Percentiles rank a stretch among this genome's conserved stretches.
These are phyloP conservation scores for Candida glaebosa DNA, from an alignment of 805 yeast genomes.

Conservation along the genomic window DNA sequence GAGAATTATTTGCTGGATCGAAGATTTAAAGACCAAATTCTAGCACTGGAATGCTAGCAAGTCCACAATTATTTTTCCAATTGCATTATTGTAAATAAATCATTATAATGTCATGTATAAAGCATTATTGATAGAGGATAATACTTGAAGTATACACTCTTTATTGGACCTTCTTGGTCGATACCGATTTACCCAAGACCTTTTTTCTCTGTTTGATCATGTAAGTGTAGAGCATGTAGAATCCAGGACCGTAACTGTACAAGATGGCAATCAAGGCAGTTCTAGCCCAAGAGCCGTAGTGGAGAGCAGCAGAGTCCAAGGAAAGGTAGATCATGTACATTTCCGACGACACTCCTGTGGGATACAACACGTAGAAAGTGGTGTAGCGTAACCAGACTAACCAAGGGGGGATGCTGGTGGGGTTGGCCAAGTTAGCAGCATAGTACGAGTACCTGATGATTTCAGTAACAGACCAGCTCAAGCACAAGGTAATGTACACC, in stretches of 20 bases:
- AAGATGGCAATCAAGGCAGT: conserved; percentile 54
- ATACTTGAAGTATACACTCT: background rate
- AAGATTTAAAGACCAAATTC: conserved; percentile 10
- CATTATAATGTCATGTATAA: background rate
- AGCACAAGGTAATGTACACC: conserved; percentile 62
- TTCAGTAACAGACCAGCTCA: conserved; percentile 96
- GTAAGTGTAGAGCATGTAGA: conserved; percentile 78
- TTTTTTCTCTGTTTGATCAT: conserved; percentile 87
- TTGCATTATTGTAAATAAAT: background rate
- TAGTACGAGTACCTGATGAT: conserved; percentile 85
- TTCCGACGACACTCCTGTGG: conserved; percentile 90
- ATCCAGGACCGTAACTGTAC: conserved; percentile 78
- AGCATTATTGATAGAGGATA: background rate
- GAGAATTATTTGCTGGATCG: conserved; percentile 27
- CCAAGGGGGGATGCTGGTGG: conserved; percentile 51
- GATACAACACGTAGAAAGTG: conserved; percentile 78
- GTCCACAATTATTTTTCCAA: no score
- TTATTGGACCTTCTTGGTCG: background rate
- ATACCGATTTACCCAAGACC: conserved; percentile 49
- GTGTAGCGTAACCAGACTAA: conserved; percentile 79
- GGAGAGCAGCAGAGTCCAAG: conserved; percentile 60
- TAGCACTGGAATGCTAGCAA: background rate
- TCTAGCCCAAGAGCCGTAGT: conserved; percentile 49
- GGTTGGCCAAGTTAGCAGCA: conserved; percentile 57
- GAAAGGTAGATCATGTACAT: conserved; percentile 65